phyloP scores from a whole-genome alignment of 2,329 filamentous ascomycete genomes.

The Calonectria fujianensis region DNA sequence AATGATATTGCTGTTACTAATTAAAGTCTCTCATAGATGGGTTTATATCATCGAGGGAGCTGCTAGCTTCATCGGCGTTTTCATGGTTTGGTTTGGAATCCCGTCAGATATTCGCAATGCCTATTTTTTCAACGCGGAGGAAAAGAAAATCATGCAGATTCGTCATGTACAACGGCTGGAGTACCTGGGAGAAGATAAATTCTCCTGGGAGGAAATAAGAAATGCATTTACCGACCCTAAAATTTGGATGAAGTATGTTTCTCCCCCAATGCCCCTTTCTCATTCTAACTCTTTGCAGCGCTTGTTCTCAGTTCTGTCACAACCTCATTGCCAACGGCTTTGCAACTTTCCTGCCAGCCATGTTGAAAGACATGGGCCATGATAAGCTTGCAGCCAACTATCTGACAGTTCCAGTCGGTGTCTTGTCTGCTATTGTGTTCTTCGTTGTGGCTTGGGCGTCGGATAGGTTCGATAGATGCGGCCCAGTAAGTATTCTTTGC shows the following conservation, averaged over 20 bases:
- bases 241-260: constrained; percentile 61
- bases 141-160: constrained; percentile 31
- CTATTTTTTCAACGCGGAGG: constrained; percentile 30
- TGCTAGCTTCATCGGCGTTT: constrained; percentile 22
- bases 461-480: constrained; percentile 62
- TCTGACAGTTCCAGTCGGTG: constrained; percentile 72
- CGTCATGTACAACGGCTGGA: constrained; percentile 40
- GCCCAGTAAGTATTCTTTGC: constrained; percentile 1
- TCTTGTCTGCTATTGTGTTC: constrained; percentile 66
- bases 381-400: constrained; percentile 68
- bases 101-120: constrained; percentile 32
- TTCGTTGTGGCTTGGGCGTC: constrained; percentile 65
- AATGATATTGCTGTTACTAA: neutral
- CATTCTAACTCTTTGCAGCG: constrained; percentile 47
- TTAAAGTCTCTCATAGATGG: constrained; percentile 57
- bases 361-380: constrained; percentile 70
- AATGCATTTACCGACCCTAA: constrained; percentile 69
- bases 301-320: constrained; percentile 67
- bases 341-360: constrained; percentile 72
- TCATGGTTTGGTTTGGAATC: constrained; percentile 35
- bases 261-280: neutral
- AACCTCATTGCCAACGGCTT: constrained; percentile 71
- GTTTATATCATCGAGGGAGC: constrained; percentile 70
- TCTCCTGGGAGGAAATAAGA: constrained; percentile 68
- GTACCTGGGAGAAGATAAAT: constrained; percentile 68